Base-by-base conservation (phyloP, 352 stramenopile species). In the Peronosclerospora sorghi region DNA sequence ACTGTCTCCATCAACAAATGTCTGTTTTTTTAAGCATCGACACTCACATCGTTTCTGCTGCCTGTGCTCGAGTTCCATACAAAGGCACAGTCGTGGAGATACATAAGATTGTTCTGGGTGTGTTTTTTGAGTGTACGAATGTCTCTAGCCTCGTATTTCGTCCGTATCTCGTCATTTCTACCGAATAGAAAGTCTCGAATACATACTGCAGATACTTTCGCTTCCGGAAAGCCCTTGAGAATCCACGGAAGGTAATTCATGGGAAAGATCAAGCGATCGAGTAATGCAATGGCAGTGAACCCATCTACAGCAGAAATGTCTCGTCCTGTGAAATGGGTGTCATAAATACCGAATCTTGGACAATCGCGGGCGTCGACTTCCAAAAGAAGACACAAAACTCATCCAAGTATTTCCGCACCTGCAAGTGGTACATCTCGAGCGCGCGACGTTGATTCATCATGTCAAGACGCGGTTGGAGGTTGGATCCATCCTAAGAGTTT, bases 181-280 rank as follows among this genome's bases (percentile, higher is more conserved):
- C 47, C 45, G 28, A 95, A 88, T 5, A 95, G 51, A 23, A 84
- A 94, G 19, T 42, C 46, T 14, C 81, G 67, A 27, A 95, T 73
- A 13, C 84, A 70, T 12, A 80, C 44, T 8, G 73, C 79, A 29
- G 85, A 96, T 6, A 96, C 79, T 5, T 54, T 62, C 4, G 83
- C 83, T 44, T 96, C 85, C 0, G 93, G 61, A 39, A 95, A 82
- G 4, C 82, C 81, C 21, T 91, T 94, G 46, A 95, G 80, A 52
- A 96, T 90, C 82, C 83, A 95, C 14, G 83, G 83, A 20, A 95
- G 92, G 30, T 89, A 89, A 35, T 94, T 95, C 72, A 96, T 95
- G 1, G 85, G 85, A 44, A 87, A 93, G 18, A 96, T 86, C 4
- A 96, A 65, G 5, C 81, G 79, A 35, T 95, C 77, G 0, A 96